Base-by-base conservation (phyloP, 805 yeast species). In the Candida schatavii region DNA sequence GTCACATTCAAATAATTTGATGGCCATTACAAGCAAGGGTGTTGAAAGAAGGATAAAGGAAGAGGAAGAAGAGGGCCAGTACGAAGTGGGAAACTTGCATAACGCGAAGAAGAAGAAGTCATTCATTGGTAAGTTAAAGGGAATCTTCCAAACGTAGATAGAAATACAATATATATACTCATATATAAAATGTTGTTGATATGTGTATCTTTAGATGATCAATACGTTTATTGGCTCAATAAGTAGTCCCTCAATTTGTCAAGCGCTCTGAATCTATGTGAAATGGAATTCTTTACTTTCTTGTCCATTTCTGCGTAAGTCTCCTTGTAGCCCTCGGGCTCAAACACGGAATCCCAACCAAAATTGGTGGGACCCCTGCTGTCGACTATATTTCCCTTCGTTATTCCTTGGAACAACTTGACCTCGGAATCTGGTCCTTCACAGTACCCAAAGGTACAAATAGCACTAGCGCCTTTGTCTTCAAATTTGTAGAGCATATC, bases 261-360 rank as follows among this genome's bases (percentile, higher is more conserved):
- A 55, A 93, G 75, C 0, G 99, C 97, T 62, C 75, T 83, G 56
- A 75, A 88, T 55, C 99, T 76, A 57, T 95, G 99, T 49, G 95
- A 84, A 47, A 93, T 85, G 17, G 73, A 59, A 64, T 93, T 90
- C 70, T 95, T 93, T 23, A 74, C 70, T 2, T 62, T 56, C 57
- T 85, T 86, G 40, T 77, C 81, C 90, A 93, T 80, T 62, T 93
- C 97, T 9, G 97, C 98, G 57, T 88, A 90, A 0, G 74, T 66
- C 56, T 82, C 69, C 17, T 74, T 66, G 53, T 62, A 81, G 2
- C 96, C 97, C 21, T 70, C 67, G 2, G 99, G 99, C 65, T 83
- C 75, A 62, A 93, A 93, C 39, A 87, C 68, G 5, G 97, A 81
- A 65, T 93, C 97, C 95, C 96, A 93, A 1, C 99, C 99, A 60